Evolutionary conservation across 208 protist genomes (phyloP), one percentile per base, ranked within the genome.

Genomic region (Trypanosoma lewisi): DNA sequence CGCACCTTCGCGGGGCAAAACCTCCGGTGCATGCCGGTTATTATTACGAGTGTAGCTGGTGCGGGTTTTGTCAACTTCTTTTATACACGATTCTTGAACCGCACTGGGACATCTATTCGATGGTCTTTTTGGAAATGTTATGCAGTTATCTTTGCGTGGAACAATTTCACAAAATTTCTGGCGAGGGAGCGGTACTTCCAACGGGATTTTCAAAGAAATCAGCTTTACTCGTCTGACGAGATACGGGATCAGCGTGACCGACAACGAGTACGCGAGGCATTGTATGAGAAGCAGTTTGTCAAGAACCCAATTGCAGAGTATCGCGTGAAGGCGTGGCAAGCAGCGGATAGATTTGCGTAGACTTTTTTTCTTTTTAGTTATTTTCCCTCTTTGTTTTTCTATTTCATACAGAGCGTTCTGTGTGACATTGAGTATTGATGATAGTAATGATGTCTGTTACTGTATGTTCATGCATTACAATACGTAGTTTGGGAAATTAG

Each of bases 251-350:
- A 92, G 66, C 85, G 85, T 50, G 88, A 95, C 37, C 70, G 78
- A 41, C 88, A 95, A 63, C 85, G 88, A 42, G 83, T 95, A 41
- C 82, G 88, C 6, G 88, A 92, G 77, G 83, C 83, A 27, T 62
- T 95, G 42, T 95, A 95, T 58, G 88, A 84, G 56, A 88, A 88
- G 58, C 77, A 91, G 62, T 95, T 95, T 63, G 85, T 95, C 28
- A 88, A 76, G 16, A 89, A 95, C 65, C 85, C 88, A 0, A 68
- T 95, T 4, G 85, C 88, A 4, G 80, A 95, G 73, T 95, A 86
- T 65, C 82, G 88, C 48, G 77, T 95, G 34, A 95, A 95, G 82
- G 76, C 81, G 23, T 95, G 88, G 88, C 88, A 95, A 73, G 85
- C 90, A 37, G 82, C 85, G 16, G 83, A 95, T 57, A 82, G 88